Evolutionary conservation across 2,329 filamentous ascomycete species (phyloP).

Genomic region (Diaporthe australafricana): DNA sequence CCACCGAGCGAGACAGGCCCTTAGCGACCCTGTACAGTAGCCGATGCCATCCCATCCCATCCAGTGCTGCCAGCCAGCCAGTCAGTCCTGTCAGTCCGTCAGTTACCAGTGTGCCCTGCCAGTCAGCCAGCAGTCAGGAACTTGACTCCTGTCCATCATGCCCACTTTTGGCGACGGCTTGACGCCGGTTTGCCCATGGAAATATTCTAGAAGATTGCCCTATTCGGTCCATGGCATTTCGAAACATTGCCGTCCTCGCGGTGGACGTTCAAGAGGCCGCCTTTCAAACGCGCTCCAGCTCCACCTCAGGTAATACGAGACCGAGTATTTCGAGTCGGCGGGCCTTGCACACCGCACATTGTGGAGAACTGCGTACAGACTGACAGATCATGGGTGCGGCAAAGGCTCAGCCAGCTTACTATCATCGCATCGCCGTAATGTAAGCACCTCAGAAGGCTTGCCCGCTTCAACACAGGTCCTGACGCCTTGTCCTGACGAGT

Average conservation of each 20-base stretch:
- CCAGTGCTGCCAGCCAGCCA: too few relatives aligned
- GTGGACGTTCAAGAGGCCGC: constrained; percentile 22
- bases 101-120: too few relatives aligned
- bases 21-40: neutral
- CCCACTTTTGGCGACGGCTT: neutral
- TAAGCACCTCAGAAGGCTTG: neutral
- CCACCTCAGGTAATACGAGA: constrained; percentile 24
- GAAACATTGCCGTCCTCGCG: neutral
- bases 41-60: constrained; percentile 11
- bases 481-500: neutral
- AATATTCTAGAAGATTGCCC: constrained; percentile 26
- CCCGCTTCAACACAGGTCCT: neutral
- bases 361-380: constrained; percentile 1
- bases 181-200: constrained; percentile 1
- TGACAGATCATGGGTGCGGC: constrained; percentile 1
- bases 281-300: neutral
- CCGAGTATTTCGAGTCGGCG: neutral
- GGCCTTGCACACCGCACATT: constrained; percentile 12
- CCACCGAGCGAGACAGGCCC: constrained; percentile 5
- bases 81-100: neutral
- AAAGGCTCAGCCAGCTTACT: constrained; percentile 9
- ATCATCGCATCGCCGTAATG: neutral
- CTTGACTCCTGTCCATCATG: constrained; percentile 13
- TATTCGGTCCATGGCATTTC: constrained; percentile 19
- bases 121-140: neutral